A percentile compares a stretch with the other conserved stretches of the same genome.
Evolutionary conservation across 768 basidiomycete genomes (phyloP).

Genomic region (Phylloporus scabripes): DNA sequence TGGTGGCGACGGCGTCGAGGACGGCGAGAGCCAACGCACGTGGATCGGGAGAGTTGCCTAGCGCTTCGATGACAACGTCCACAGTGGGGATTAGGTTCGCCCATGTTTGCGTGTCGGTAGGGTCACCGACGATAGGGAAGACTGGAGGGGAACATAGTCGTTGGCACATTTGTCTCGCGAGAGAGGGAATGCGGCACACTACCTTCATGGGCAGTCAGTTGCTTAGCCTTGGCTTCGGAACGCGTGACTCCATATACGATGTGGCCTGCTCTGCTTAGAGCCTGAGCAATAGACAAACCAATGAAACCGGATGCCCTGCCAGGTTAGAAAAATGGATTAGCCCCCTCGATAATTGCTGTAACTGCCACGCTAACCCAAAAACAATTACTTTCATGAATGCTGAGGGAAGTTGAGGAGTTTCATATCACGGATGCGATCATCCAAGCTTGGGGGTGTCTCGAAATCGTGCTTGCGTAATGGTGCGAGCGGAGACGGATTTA

Average conservation of each 20-base stretch:
- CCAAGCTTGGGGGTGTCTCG: too few relatives aligned
- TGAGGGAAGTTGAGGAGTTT: too few relatives aligned
- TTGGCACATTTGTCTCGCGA: not conserved
- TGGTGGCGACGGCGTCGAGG: conserved; percentile 12
- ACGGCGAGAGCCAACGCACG: conserved; percentile 14
- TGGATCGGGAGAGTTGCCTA: conserved; percentile 12
- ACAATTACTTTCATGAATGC: conserved; percentile 14
- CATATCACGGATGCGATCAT: too few relatives aligned
- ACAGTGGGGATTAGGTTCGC: conserved; percentile 12
- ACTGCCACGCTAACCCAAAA: conserved; percentile 9
- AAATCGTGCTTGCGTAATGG: not conserved
- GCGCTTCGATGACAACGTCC: conserved; percentile 20
- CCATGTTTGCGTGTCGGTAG: conserved; percentile 12
- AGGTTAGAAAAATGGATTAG: not conserved
- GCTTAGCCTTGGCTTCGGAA: conserved; percentile 18
- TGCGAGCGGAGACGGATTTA: not conserved
- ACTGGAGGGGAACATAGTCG: too few relatives aligned
- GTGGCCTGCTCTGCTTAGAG: conserved; percentile 32
- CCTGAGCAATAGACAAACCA: conserved; percentile 29
- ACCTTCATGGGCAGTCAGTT: conserved; percentile 26
- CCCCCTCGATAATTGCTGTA: too few relatives aligned
- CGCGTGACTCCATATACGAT: conserved; percentile 33
- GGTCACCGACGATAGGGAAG: conserved; percentile 23
- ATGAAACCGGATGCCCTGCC: conserved; percentile 30
- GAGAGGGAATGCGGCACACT: not conserved